phyloP scores from a whole-genome alignment of 2,329 filamentous ascomycete genomes.

The Akanthomyces uredinophilus region DNA sequence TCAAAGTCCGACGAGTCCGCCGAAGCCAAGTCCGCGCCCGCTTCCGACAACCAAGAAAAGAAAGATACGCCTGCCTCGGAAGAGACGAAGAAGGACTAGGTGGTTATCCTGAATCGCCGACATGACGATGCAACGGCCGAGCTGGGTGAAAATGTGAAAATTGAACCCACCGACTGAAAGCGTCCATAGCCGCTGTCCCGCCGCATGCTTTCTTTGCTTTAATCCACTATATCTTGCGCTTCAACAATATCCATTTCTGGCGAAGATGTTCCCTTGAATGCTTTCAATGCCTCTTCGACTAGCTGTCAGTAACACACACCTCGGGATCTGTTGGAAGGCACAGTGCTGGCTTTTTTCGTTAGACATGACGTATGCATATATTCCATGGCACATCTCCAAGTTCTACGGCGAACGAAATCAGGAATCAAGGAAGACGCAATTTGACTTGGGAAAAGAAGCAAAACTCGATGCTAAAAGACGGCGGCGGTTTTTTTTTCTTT shows the following conservation, averaged over 20 bases:
- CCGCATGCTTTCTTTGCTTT: constrained; percentile 12
- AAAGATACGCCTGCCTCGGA: constrained; percentile 14
- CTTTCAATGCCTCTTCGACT: not conserved
- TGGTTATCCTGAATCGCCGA: constrained; percentile 20
- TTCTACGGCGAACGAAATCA: not conserved
- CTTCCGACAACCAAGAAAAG: constrained; percentile 5
- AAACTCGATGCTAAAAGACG: not conserved
- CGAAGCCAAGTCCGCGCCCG: constrained; percentile 12
- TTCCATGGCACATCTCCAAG: not conserved
- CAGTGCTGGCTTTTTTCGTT: constrained; percentile 7
- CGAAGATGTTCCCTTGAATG: constrained; percentile 11
- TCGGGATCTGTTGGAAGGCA: constrained; percentile 7
- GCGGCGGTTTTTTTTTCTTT: not conserved
- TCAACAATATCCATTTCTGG: constrained; percentile 9
- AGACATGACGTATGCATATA: constrained; percentile 7
- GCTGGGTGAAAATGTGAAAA: constrained; percentile 18
- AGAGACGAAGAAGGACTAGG: constrained; percentile 35
- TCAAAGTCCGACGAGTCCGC: constrained; percentile 8
- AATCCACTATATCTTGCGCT: not conserved
- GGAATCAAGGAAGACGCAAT: not conserved
- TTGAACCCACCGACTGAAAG: constrained; percentile 1
- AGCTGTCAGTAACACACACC: not conserved
- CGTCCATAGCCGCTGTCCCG: not conserved
- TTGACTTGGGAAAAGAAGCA: not conserved
- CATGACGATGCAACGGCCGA: constrained; percentile 14